These are phyloP conservation scores for Euphorbia schlechtendalii DNA, from an alignment of 441 rosid species.

Conservation along the genomic window DNA sequence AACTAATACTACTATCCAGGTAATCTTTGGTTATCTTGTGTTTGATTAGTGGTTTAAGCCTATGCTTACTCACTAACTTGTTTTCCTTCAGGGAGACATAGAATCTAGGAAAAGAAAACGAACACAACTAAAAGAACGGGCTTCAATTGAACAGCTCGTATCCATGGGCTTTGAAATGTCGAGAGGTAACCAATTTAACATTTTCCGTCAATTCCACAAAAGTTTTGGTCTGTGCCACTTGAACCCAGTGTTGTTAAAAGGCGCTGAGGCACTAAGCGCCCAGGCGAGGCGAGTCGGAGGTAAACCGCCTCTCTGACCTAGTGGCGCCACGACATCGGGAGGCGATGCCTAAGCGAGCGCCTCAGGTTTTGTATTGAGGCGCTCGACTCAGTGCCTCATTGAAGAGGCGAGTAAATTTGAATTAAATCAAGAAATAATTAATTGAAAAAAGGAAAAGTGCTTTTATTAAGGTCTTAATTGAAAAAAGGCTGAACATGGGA, in stretches of 20 bases:
- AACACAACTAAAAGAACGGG: conserved; percentile 27
- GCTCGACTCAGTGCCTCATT: no score
- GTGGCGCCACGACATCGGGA: no score
- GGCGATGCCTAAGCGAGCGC: no score
- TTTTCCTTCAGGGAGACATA: conserved; percentile 41
- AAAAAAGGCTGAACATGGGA: no score
- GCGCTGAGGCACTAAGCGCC: no score
- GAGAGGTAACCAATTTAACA: conserved; percentile 58
- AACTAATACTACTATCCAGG: conserved; percentile 57
- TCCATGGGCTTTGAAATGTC: conserved; percentile 83
- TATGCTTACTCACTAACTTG: conserved; percentile 5
- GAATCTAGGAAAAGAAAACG: conserved; percentile 73
- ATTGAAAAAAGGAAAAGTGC: no score
- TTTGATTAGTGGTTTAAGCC: background rate
- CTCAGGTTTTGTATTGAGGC: no score
- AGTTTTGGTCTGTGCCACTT: background rate
- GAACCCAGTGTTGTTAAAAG: background rate
- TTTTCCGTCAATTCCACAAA: background rate
- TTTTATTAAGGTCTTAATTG: no score
- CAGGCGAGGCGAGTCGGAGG: no score
- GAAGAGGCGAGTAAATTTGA: no score
- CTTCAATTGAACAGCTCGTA: conserved; percentile 50
- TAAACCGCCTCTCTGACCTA: no score
- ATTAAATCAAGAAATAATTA: no score
- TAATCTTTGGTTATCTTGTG: conserved; percentile 5